A percentile compares a stretch with the other conserved stretches of the same genome.
phyloP scores from a whole-genome alignment of 257 asterid species.

The Plectranthus barbatus region DNA sequence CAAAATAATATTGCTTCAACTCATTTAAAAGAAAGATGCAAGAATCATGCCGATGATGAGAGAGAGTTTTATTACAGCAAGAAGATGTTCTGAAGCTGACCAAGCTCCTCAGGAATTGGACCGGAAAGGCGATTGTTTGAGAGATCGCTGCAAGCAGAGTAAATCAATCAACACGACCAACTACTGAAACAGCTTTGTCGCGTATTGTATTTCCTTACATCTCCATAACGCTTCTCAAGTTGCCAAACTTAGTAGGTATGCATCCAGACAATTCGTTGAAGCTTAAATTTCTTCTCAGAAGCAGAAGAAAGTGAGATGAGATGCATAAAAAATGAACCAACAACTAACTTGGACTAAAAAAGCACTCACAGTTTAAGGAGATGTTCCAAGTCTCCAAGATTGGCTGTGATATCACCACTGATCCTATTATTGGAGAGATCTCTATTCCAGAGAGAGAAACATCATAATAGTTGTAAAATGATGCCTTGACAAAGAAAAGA shows the following conservation, averaged over 20 bases:
- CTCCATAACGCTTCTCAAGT: slow-evolving; percentile 79
- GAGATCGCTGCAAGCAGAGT: slow-evolving; percentile 52
- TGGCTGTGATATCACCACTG: slow-evolving; percentile 54
- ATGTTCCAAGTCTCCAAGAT: slow-evolving; percentile 84
- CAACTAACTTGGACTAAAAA: not conserved
- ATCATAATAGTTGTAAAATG: not conserved
- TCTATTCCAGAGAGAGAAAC: slow-evolving; percentile 26
- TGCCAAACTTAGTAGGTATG: slow-evolving; percentile 76
- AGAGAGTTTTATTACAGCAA: slow-evolving; percentile 46
- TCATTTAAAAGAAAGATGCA: too few relatives aligned
- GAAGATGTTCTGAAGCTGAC: slow-evolving; percentile 76
- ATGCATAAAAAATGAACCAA: not conserved
- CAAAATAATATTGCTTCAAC: not conserved
- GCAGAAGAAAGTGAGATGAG: not conserved
- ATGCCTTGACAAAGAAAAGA: not conserved
- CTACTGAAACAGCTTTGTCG: not conserved
- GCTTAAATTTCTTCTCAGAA: slow-evolving; percentile 55
- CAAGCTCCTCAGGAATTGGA: slow-evolving; percentile 65
- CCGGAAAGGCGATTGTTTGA: slow-evolving; percentile 73
- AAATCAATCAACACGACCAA: not conserved
- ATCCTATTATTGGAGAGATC: slow-evolving; percentile 68
- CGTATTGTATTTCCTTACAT: slow-evolving; percentile 39
- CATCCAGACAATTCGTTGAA: slow-evolving; percentile 48
- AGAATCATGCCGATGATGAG: not conserved
- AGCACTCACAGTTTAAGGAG: slow-evolving; percentile 66